Evolutionary conservation across 495 filamentous ascomycete genomes (phyloP), one percentile per base, ranked within the genome.

Genomic region (Thozetella sp.): DNA sequence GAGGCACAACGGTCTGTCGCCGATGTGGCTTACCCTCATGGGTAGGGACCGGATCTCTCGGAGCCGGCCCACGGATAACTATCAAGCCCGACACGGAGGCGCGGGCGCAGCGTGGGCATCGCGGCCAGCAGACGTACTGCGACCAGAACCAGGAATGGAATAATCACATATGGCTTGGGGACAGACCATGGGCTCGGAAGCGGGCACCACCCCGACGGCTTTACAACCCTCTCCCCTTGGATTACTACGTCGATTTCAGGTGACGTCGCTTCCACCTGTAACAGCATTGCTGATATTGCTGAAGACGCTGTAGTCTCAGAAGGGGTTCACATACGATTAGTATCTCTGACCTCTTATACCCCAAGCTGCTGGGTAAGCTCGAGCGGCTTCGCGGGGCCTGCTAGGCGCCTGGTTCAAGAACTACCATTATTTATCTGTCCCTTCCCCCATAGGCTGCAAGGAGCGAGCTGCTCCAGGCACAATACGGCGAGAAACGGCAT

Each of bases 11-110:
- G 51, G 51, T 9, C 40, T 53, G 48, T 53, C 60, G 45, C 54
- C 66, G 19, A 48, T 69, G 23, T 60, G 71, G 40, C 86, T 85
- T 63, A 86, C 79, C 1, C 76, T 92, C 57, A 79, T 85, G 2
- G 89, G 89, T 56, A 89, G 89, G 22, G 94, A 89, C 67, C 94
- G 91, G 92, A 92, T 82, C 17, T 93, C 89, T 1, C 79, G 80
- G 2, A 90, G 92, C 17, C 78, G 86, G 2, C 80, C 88, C 6
- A 86, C 87, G 2, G 87, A 92, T 66, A 71, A 67, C 2, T 1
- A 83, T 93, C 50, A 80, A 86, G 55, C 70, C 75, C 22, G 91
- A 93, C 69, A 80, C 87, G 1, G 74, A 80, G 51, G 88, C 88
- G 9, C 82, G 86, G 45, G 71, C 88, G 51, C 59, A 72, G n/a